Base-by-base conservation (phyloP, 176 grass and related monocot genomes). In the Panicum miliaceum region DNA sequence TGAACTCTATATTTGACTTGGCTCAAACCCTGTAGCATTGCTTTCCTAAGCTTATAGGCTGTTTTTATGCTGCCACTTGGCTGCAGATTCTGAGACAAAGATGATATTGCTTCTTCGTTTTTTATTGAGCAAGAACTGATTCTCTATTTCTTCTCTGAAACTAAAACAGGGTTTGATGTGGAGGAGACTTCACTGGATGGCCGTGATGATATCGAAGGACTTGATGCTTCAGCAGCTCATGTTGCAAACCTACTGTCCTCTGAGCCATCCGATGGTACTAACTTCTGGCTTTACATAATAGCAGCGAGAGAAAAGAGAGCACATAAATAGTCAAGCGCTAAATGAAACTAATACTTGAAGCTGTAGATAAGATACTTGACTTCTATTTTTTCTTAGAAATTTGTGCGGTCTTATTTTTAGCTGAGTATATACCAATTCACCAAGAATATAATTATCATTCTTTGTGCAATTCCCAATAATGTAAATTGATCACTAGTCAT, bases 221-320 rank as follows among this genome's bases (percentile, higher is more conserved):
- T 95, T 23, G 96, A 98, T 63, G 85, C 87, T 78, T 91, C 95
- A 46, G 93, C 91, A 35, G 91, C 91, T 4, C 93, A 98, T 67
- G 87, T 95, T 5, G 93, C 96, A 47, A 98, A 95, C 90, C 80
- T 98, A 43, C 76, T 98, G 41, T 90, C 93, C 57, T 86, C 93
- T 7, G 96, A 98, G 73, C 93, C 96, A 77, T 79, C 93, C 43
- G 93, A 95, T 84, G 96, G 93, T 98, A 93, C 81, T 57, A 69
- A 42, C 27, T 74, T 85, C 26, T 54, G 7, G 69, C 62, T 53
- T 56, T 67, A 22, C 11, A 62, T 15, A 4, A 20, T 58, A 54
- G 20, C 25, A 64, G 2, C 19, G 34, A 54, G 29, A 65, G 7
- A 53, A 47, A 76, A 1, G 71, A 40, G 62, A 4, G 1, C 9